Evolutionary conservation across 2,329 filamentous ascomycete genomes (phyloP).

Genomic region (Juglanconis juglandina): DNA sequence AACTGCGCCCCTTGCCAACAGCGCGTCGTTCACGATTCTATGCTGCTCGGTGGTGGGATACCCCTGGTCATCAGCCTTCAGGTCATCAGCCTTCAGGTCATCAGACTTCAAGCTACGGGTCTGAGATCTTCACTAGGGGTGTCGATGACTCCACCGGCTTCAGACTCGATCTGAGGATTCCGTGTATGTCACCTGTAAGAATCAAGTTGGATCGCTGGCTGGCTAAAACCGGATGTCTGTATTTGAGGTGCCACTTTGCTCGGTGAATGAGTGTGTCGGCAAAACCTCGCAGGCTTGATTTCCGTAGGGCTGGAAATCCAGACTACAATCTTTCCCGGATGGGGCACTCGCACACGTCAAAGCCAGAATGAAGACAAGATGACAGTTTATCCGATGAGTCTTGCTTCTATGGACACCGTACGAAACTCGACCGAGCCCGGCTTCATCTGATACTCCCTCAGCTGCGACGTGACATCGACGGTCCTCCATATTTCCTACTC

Average conservation of each 20-base stretch:
- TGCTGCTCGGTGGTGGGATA: too few relatives aligned
- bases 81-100: too few relatives aligned
- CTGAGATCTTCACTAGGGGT: neutral
- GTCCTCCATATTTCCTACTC: neutral
- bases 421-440: neutral
- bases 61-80: too few relatives aligned
- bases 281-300: neutral
- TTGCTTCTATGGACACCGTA: neutral
- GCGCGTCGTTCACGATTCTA: too few relatives aligned
- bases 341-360: neutral
- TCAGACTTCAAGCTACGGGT: neutral
- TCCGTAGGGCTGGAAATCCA: neutral
- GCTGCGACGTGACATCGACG: neutral
- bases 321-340: neutral
- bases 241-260: neutral
- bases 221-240: neutral
- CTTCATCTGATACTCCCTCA: neutral
- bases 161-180: neutral
- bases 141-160: slow-evolving; percentile 1
- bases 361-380: slow-evolving; percentile 8
- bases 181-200: neutral
- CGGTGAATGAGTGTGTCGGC: neutral
- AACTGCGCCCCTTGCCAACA: too few relatives aligned
- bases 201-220: neutral
- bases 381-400: slow-evolving; percentile 11